Percentiles rank a stretch among this genome's conserved stretches.
Conservation (phyloP, 768 basidiomycete genomes). For the Hygrophoropsis aurantiaca region DNA sequence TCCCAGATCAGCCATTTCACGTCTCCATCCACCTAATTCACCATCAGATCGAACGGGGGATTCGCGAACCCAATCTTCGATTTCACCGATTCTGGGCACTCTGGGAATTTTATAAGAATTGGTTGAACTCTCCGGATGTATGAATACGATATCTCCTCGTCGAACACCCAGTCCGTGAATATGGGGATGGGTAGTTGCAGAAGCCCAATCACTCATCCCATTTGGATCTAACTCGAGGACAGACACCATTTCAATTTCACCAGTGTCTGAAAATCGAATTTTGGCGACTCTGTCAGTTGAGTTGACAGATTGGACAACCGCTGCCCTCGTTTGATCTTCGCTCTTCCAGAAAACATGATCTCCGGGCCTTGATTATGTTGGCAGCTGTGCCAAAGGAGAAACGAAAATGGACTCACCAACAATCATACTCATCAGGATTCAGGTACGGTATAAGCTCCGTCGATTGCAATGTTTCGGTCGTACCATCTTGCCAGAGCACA, state of each 20-base stretch:
- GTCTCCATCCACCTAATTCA: constrained; percentile 67
- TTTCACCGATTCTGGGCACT: constrained; percentile 83
- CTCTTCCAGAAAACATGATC: constrained; percentile 85
- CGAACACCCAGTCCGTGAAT: constrained; percentile 75
- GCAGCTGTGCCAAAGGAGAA: no score
- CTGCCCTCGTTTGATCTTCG: constrained; percentile 65
- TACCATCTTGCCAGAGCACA: constrained; percentile 89
- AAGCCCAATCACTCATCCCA: constrained; percentile 56
- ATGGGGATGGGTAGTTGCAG: constrained; percentile 36
- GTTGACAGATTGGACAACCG: constrained; percentile 78
- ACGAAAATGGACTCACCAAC: constrained; percentile 55
- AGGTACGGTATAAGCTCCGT: constrained; percentile 76
- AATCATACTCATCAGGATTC: constrained; percentile 90
- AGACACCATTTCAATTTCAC: constrained; percentile 64
- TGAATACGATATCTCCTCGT: constrained; percentile 81
- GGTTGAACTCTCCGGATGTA: constrained; percentile 65
- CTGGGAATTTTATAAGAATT: constrained; percentile 70
- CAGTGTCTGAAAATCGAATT: constrained; percentile 57
- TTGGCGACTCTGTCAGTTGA: constrained; percentile 68
- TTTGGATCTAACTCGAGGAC: constrained; percentile 89
- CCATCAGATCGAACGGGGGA: constrained; percentile 46
- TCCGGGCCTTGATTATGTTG: constrained; percentile 74
- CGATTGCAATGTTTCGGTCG: constrained; percentile 57
- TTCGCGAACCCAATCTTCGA: constrained; percentile 79
- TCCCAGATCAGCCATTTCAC: constrained; percentile 69